These are phyloP conservation scores for Glycine soja DNA, from an alignment of 306 rosid genomes.

Conservation along the genomic window DNA sequence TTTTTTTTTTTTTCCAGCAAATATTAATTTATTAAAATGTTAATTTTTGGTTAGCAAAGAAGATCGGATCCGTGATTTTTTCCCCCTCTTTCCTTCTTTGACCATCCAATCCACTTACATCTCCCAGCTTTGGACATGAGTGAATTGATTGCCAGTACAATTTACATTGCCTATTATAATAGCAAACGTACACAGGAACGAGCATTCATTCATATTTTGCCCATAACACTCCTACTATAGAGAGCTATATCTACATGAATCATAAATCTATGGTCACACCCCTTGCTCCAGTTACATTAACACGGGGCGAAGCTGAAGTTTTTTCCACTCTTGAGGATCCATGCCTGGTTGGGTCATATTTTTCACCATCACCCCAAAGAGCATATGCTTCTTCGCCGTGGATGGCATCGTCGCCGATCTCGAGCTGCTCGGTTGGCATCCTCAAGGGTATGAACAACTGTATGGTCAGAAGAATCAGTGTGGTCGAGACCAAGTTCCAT, in stretches of 20 bases:
- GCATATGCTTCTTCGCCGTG: slow-evolving; percentile 46
- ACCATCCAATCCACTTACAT: too few species aligned
- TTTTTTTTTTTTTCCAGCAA: too few species aligned
- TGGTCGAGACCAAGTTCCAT: slow-evolving; percentile 45
- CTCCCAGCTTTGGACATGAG: too few species aligned
- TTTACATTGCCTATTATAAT: background rate
- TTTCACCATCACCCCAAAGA: slow-evolving; percentile 44
- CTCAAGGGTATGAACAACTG: slow-evolving; percentile 38
- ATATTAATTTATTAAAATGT: too few species aligned
- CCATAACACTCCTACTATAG: background rate
- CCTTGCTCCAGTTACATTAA: slow-evolving; percentile 32
- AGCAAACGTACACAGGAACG: background rate
- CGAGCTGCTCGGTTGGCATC: slow-evolving; percentile 35
- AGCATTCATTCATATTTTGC: background rate
- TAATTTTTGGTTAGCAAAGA: too few species aligned
- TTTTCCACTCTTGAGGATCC: slow-evolving; percentile 14
- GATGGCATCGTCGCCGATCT: slow-evolving; percentile 40
- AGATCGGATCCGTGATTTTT: too few species aligned
- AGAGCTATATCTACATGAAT: background rate
- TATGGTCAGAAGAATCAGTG: slow-evolving; percentile 42
- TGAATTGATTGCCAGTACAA: too few species aligned
- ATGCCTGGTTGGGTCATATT: slow-evolving; percentile 40
- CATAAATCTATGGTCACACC: slow-evolving; percentile 33
- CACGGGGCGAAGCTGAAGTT: background rate
- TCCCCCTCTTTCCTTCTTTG: too few species aligned